phyloP scores from a whole-genome alignment of 2,329 filamentous ascomycete species.

The Neopestalotiopsis sp. region DNA sequence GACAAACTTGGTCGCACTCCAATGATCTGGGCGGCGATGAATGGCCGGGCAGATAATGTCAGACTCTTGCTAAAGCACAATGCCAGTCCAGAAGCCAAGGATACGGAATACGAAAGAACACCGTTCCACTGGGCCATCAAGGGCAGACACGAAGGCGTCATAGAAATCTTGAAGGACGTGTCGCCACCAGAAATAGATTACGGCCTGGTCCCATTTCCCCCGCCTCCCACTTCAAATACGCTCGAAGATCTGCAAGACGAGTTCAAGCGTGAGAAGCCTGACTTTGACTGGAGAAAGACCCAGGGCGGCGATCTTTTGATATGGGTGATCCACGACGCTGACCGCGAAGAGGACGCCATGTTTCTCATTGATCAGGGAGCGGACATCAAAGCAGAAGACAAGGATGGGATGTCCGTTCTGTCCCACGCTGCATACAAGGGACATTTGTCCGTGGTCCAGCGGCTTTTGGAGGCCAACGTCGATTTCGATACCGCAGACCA shows the following conservation, averaged over 20 bases:
- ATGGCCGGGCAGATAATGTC: not conserved
- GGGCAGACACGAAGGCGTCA: not conserved
- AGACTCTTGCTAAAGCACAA: not conserved
- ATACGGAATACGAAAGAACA: not conserved
- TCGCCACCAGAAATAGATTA: not conserved
- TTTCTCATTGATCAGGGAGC: not conserved
- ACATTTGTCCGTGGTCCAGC: not conserved
- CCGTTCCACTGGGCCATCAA: not conserved
- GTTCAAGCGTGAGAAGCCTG: not conserved
- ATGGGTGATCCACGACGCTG: not conserved
- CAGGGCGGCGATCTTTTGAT: not conserved
- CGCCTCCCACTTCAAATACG: not conserved
- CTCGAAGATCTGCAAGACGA: not conserved
- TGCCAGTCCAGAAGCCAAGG: not conserved
- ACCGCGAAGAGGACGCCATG: not conserved
- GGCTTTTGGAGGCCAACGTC: not conserved
- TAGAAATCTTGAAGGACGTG: not conserved
- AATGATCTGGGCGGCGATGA: not conserved
- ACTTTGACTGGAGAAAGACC: not conserved
- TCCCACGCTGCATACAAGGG: not conserved
- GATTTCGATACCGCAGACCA: not conserved
- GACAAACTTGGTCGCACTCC: not conserved
- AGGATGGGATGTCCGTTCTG: not conserved
- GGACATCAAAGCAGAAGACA: not conserved
- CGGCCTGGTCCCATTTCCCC: not conserved